phyloP scores from a whole-genome alignment of 768 basidiomycete genomes.

The Lactifluus rugatus region DNA sequence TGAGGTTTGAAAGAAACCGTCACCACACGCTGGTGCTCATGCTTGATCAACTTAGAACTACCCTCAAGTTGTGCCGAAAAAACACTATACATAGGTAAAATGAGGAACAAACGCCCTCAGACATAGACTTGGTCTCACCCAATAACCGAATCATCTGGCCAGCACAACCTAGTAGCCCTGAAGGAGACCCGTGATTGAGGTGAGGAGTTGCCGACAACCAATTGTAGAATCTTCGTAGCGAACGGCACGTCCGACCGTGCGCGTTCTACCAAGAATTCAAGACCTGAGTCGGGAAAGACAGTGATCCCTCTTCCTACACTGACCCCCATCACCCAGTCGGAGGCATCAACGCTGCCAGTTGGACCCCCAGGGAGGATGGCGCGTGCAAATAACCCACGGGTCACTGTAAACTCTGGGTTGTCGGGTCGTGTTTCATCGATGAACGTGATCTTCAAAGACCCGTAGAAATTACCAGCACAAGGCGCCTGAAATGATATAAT shows the following conservation, averaged over 20 bases:
- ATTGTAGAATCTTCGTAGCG: neutral
- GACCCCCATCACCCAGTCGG: neutral
- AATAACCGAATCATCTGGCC: neutral
- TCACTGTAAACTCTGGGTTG: neutral
- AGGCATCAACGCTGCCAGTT: neutral
- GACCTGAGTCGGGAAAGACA: constrained; percentile 12
- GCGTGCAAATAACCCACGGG: neutral
- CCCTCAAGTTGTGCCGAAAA: constrained; percentile 3
- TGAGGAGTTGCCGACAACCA: constrained; percentile 3
- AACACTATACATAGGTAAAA: neutral
- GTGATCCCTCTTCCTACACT: neutral
- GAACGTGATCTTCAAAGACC: neutral
- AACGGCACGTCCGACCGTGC: neutral
- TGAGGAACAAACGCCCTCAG: neutral
- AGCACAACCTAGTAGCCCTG: neutral
- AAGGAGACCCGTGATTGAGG: neutral
- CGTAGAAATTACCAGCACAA: neutral
- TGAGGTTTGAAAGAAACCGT: constrained; percentile 1
- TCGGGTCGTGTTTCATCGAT: neutral
- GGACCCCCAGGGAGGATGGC: neutral
- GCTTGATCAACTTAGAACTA: neutral
- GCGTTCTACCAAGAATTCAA: constrained; percentile 7
- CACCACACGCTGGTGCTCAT: neutral
- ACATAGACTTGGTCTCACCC: neutral
- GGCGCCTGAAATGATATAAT: constrained; percentile 3